Base-by-base conservation (phyloP, 2,329 filamentous ascomycete genomes). In the Fusarium pseudoanthophilum region DNA sequence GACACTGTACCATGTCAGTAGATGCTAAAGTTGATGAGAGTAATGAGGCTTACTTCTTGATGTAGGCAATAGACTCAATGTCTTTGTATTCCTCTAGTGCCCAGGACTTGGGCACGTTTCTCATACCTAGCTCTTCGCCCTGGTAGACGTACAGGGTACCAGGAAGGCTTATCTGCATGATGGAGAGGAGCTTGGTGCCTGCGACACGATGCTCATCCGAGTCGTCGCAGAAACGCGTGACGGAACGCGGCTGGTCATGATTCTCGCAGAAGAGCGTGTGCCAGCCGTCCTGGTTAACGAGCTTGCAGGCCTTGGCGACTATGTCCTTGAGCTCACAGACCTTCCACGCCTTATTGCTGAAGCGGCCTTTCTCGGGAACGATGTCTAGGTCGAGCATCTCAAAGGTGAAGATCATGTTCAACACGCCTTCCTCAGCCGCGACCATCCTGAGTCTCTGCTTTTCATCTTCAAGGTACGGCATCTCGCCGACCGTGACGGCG, bases 101-200 rank as follows among this genome's bases (percentile, higher is more conserved):
- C 85, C 89, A 89, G 0, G 84, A 82, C 10, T 81, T 81, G 0
- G 91, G 89, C 7, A 89, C 84, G 72, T 92, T 92, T 20, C 88
- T 83, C 81, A 89, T 88, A 4, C 90, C 91, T 14, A 92, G 84
- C 75, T 92, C 91, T 76, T 92, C 89, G 32, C 91, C 91, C 76
- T 92, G 90, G 77, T 92, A 92, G 4, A 92, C 82, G 78, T 90
- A 92, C 3, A 90, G 84, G 0, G 91, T 92, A 18, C 90, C 90
- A 18, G 85, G 80, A 83, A 89, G 82, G 4, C 83, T 85, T 0
- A 81, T 78, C 67, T 88, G 84, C 72, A 90, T 83, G 2, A 89
- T 82, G 0, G 89, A 87, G 5, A 92, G 81, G 78, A 92, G 85
- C 79, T 91, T 92, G 13, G 88, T 88, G 0, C 87, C 84, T 16